Conservation (phyloP, 306 rosid genomes). For the Trichosanthes cucumerina region DNA sequence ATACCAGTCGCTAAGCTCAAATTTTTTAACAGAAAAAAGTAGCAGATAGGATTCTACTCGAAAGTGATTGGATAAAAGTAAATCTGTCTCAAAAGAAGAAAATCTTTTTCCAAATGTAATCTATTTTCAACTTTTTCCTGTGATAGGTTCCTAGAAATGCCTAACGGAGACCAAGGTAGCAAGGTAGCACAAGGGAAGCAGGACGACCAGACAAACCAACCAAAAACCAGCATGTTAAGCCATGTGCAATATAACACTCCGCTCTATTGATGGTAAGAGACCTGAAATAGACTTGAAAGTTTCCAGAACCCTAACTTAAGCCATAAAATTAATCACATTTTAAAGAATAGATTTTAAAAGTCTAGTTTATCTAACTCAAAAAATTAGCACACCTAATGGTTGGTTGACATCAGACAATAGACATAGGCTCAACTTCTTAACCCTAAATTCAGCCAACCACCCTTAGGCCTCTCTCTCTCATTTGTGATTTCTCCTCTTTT, state of each 20-base stretch:
- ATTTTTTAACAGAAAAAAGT: background rate
- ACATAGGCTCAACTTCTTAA: too few species aligned
- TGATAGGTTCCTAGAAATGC: background rate
- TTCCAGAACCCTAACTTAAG: too few species aligned
- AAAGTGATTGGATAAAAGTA: background rate
- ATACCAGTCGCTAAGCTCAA: background rate
- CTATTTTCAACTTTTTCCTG: background rate
- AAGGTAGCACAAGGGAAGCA: constrained; percentile 1
- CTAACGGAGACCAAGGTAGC: background rate
- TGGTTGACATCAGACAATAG: too few species aligned
- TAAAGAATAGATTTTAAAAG: too few species aligned
- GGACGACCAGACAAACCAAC: background rate
- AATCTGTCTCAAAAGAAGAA: background rate
- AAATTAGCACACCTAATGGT: too few species aligned
- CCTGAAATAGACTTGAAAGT: background rate
- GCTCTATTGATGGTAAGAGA: background rate
- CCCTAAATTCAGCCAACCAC: too few species aligned
- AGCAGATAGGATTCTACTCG: background rate
- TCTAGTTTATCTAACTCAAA: too few species aligned
- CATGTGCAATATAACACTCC: background rate
- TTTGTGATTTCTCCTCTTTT: too few species aligned
- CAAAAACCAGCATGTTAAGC: background rate
- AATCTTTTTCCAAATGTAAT: background rate
- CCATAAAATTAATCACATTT: too few species aligned
- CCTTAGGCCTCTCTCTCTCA: too few species aligned